phyloP scores from a whole-genome alignment of 2,329 filamentous ascomycete species.

The Trichoderma sp. region DNA sequence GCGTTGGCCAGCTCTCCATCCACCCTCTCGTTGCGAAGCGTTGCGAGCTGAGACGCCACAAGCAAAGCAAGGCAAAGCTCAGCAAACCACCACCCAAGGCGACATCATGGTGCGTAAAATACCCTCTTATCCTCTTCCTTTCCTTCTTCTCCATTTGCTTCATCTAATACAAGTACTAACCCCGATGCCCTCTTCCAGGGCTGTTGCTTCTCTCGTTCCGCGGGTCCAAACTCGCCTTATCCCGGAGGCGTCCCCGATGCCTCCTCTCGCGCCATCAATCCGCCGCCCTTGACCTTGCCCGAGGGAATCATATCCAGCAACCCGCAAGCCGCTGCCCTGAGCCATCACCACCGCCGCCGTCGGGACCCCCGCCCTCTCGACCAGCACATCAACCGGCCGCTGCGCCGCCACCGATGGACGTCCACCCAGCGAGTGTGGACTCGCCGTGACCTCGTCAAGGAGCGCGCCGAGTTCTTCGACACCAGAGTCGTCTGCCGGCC shows the following conservation, averaged over 20 bases:
- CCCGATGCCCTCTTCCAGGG: constrained; percentile 40
- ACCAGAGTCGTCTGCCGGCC: constrained; percentile 74
- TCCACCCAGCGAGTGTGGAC: constrained; percentile 67
- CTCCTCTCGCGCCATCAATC: constrained; percentile 54
- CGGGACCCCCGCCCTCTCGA: constrained; percentile 46
- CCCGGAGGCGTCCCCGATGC: constrained; percentile 48
- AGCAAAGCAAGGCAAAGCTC: not conserved
- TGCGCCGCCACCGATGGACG: constrained; percentile 64
- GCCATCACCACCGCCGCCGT: constrained; percentile 32
- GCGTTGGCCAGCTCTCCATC: constrained; percentile 15
- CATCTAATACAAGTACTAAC: constrained; percentile 21
- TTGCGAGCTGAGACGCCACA: constrained; percentile 4
- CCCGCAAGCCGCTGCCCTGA: constrained; percentile 10
- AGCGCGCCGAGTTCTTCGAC: constrained; percentile 84
- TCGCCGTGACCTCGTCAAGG: constrained; percentile 61
- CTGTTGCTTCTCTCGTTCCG: constrained; percentile 56
- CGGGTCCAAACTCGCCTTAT: constrained; percentile 53
- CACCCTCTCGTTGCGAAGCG: constrained; percentile 11
- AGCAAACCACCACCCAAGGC: not conserved
- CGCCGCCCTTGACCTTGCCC: constrained; percentile 35
- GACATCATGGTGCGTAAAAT: constrained; percentile 2
- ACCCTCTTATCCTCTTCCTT: too few species aligned
- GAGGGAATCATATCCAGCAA: constrained; percentile 28
- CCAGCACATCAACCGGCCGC: constrained; percentile 68
- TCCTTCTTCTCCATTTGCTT: not conserved